Conservation (phyloP, 768 basidiomycete species). For the Pleurotus giganteus region DNA sequence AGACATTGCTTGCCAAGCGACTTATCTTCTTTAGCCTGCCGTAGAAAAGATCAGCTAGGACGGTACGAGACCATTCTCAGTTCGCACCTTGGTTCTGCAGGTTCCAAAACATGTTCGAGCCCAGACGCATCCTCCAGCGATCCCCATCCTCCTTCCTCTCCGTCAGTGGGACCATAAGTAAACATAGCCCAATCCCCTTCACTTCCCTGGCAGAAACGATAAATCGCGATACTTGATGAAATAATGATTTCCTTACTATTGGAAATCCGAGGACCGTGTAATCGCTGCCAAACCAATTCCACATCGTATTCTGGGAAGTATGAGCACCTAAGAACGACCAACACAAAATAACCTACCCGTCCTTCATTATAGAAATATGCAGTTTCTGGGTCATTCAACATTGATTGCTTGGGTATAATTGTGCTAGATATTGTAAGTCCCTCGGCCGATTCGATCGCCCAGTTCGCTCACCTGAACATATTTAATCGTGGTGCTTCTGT, state of each 20-base stretch:
- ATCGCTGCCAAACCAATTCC: conserved; percentile 33
- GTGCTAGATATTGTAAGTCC: conserved; percentile 25
- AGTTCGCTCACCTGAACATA: neutral
- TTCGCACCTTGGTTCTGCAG: conserved; percentile 38
- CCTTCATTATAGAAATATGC: conserved; percentile 22
- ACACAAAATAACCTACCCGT: too few species aligned
- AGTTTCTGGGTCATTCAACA: conserved; percentile 39
- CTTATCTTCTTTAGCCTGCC: too few species aligned
- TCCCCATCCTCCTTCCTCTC: conserved; percentile 27
- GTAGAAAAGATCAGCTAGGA: too few species aligned
- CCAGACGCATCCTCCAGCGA: conserved; percentile 17
- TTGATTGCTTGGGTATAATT: conserved; percentile 34
- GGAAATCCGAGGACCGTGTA: conserved; percentile 26
- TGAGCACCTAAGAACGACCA: too few species aligned
- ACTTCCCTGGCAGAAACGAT: conserved; percentile 15
- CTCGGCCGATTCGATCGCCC: neutral
- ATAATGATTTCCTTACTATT: too few species aligned
- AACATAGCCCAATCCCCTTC: conserved; percentile 22
- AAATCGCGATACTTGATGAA: too few species aligned
- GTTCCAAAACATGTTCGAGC: neutral
- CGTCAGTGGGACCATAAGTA: conserved; percentile 27
- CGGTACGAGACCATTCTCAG: neutral
- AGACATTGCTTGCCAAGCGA: too few species aligned
- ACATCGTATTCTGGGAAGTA: conserved; percentile 22
- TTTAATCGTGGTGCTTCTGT: too few species aligned